These are phyloP conservation scores for Schwanniomyces pseudopolymorphus DNA, from an alignment of 805 yeast genomes.

Conservation along the genomic window DNA sequence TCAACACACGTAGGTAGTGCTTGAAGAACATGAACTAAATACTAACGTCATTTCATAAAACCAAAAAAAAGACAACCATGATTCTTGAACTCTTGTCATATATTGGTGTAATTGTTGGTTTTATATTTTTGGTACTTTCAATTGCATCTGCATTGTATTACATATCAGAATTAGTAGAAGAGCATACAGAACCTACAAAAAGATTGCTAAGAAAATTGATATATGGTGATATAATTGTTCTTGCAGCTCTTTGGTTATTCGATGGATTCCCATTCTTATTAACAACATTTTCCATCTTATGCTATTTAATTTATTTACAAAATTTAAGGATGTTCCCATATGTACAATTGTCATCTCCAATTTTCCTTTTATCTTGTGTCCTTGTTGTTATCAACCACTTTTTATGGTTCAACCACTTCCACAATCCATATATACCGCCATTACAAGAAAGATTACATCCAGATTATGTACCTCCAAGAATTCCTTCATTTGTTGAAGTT, in stretches of 20 bases:
- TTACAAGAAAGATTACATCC: conserved; percentile 58
- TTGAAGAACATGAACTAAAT: background rate
- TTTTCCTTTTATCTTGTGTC: conserved; percentile 67
- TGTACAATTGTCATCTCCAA: conserved; percentile 69
- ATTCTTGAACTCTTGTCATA: conserved; percentile 39
- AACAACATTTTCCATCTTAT: conserved; percentile 63
- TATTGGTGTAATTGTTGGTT: conserved; percentile 38
- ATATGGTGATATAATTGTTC: conserved; percentile 54
- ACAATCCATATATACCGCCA: conserved; percentile 70
- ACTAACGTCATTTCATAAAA: background rate
- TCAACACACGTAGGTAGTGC: background rate
- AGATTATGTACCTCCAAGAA: conserved; percentile 58
- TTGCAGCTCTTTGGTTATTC: conserved; percentile 58
- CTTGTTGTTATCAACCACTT: conserved; percentile 80
- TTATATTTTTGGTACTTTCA: conserved; percentile 43
- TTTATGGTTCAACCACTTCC: conserved; percentile 86
- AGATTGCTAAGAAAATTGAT: conserved; percentile 65
- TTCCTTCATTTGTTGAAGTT: conserved; percentile 83
- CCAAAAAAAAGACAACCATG: conserved; percentile 19
- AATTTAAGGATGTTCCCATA: conserved; percentile 83
- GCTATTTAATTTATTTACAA: conserved; percentile 73
- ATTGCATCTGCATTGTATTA: conserved; percentile 92
- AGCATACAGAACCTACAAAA: conserved; percentile 83
- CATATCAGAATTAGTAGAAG: conserved; percentile 89
- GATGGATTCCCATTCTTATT: conserved; percentile 80